Base-by-base conservation (phyloP, 169 alveolate genomes). In the Cryptosporidium muris region DNA sequence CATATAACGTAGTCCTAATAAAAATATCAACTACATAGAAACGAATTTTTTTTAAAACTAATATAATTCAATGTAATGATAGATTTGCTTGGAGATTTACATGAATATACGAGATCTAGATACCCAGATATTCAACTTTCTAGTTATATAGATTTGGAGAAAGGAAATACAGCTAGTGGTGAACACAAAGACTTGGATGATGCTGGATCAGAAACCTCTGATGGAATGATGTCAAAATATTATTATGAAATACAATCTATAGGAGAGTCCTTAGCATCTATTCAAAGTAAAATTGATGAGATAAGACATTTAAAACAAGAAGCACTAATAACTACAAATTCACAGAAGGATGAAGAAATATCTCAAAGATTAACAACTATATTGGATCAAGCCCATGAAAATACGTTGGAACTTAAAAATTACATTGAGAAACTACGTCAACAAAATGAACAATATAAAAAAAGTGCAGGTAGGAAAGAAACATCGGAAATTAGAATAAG, bases 401-500 rank as follows among this genome's bases (percentile, higher is more conserved):
- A 63, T 47, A 88, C 82, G 2, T 40, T 53, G 36, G 81, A 66
- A 63, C 49, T 80, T 3, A 85, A 85, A 66, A 52, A 60, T 34
- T 82, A 81, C 52, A 47, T 90, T 9, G 89, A 90, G 62, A 62
- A 54, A 25, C 62, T 90, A 40, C 42, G 80, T 58, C 4, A 36
- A 5, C 88, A 80, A 63, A 90, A 90, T 60, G 53, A 37, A 8
- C 25, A 42, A 9, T 80, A 85, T 0, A 80, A 81, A 16, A 62
- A 49, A 36, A 60, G 48, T 47, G 85, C 85, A 2, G 60, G 45
- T 42, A 45, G 80, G 12, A 65, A 60, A 37, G 80, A 54, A 47
- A 52, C 81, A 9, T 4, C 80, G 34, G 92, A 82, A 53, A 81
- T 64, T 16, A 49, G 65, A 64, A 90, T 90, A 14, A 66, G 92